Evolutionary conservation across 768 basidiomycete genomes (phyloP).

Genomic region (Coprinellus micaceus): DNA sequence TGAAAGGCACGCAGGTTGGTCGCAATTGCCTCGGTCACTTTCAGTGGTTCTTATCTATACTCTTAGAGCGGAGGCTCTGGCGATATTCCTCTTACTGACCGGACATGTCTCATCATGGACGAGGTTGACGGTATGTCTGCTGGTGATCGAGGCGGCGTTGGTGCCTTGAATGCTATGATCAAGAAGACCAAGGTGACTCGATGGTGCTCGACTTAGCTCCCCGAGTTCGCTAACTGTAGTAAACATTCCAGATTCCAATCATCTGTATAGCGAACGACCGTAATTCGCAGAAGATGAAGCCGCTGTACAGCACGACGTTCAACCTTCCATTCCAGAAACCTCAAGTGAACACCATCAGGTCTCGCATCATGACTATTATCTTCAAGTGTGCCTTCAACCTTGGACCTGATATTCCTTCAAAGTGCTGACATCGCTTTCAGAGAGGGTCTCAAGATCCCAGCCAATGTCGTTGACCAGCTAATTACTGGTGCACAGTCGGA

Average conservation of each 20-base stretch:
- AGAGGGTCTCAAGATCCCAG: slow-evolving; percentile 90
- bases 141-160: slow-evolving; percentile 95
- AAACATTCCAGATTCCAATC: slow-evolving; percentile 73
- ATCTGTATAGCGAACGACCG: slow-evolving; percentile 97
- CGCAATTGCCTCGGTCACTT: background rate
- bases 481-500: slow-evolving; percentile 88
- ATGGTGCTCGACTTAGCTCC: background rate
- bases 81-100: slow-evolving; percentile 73
- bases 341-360: slow-evolving; percentile 69
- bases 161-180: slow-evolving; percentile 86
- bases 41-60: background rate
- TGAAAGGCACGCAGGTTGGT: slow-evolving; percentile 53
- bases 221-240: background rate
- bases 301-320: slow-evolving; percentile 68
- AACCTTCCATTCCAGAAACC: slow-evolving; percentile 78
- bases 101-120: slow-evolving; percentile 94
- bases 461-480: slow-evolving; percentile 90
- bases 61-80: slow-evolving; percentile 52
- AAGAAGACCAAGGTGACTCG: slow-evolving; percentile 78
- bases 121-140: slow-evolving; percentile 99
- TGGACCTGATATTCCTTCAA: background rate
- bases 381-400: slow-evolving; percentile 60
- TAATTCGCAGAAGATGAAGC: slow-evolving; percentile 86
- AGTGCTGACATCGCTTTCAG: slow-evolving; percentile 32
- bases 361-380: slow-evolving; percentile 80